These are phyloP conservation scores for Galeopsis tetrahit DNA, from an alignment of 257 asterid species.

Conservation along the genomic window DNA sequence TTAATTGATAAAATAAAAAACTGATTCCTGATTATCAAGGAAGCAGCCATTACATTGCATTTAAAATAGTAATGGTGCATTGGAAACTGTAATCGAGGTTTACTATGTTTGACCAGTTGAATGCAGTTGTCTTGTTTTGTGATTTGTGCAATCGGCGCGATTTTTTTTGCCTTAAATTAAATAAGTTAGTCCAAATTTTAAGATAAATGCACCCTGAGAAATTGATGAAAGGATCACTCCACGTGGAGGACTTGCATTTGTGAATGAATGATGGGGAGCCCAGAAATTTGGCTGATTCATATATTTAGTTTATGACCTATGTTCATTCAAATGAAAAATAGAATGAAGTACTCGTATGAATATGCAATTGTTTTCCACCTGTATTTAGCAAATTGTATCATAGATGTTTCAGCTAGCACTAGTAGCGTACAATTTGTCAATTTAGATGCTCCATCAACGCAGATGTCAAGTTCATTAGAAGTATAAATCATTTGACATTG, in stretches of 20 bases:
- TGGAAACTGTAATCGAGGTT: constrained; percentile 36
- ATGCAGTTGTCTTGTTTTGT: constrained; percentile 29
- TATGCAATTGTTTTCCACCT: neutral
- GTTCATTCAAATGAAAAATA: constrained; percentile 17
- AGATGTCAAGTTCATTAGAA: constrained; percentile 18
- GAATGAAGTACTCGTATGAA: neutral
- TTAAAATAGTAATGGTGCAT: constrained; percentile 28
- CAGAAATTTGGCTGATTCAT: constrained; percentile 10
- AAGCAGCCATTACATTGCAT: constrained; percentile 31
- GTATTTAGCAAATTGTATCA: constrained; percentile 23
- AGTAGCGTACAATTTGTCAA: neutral
- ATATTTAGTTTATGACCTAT: neutral
- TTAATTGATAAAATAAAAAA: constrained; percentile 13
- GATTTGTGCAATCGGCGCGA: constrained; percentile 29
- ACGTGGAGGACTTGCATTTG: constrained; percentile 24
- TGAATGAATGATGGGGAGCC: constrained; percentile 24
- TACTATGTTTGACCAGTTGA: constrained; percentile 34
- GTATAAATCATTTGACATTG: neutral
- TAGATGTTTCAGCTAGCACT: constrained; percentile 8
- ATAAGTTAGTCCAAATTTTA: constrained; percentile 29
- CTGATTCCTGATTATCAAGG: constrained; percentile 34
- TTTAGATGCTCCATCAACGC: neutral
- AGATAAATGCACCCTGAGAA: constrained; percentile 36
- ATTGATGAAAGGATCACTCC: constrained; percentile 21
- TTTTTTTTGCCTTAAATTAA: constrained; percentile 13